Evolutionary conservation across 495 filamentous ascomycete species (phyloP), one percentile per base, ranked within the genome.

Genomic region (Collariella sp.): DNA sequence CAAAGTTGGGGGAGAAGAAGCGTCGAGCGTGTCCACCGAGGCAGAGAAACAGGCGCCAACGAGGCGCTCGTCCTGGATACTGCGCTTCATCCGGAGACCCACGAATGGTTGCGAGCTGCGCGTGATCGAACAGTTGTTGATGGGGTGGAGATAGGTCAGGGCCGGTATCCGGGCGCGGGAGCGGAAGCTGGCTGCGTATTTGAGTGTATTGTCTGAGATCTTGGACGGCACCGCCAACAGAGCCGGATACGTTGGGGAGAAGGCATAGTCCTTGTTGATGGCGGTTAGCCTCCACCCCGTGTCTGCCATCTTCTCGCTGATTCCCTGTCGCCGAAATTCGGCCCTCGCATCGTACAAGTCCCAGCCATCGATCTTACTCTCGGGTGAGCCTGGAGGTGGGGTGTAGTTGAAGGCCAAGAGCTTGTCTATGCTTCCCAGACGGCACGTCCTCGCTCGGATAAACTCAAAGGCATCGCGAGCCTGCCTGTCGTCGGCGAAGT

Each of bases 81-180:
- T 96, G 43, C 93, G 82, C 60, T 95, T 91, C 46, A 87, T 83
- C 49, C 87, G 80, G 13, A 97, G 81, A 3, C 93, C 93, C 16
- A 91, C 86, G 53, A 95, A 71, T 2, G 93, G 93, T 69, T 99
- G 93, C 3, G 94, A 93, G 64, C 91, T 94, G 57, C 93, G 77
- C 3, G 91, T 96, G 57, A 99, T 97, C 23, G 90, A 90, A 67
- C 93, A 96, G 66, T 94, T 95, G 69, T 97, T 99, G 54, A 97
- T 77, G 2, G 93, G 89, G 68, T 99, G 93, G 11, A 96, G 79
- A 65, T 99, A 99, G 29, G 88, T 87, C 34, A 97, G 73, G 9
- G 83, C 86, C 16, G 93, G 93, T 70, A 99, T 88, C 53, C 93
- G 82, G 43, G 83, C 82, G 46, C 89, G 79, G 0, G 93, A 97